Percentiles rank a stretch among this genome's conserved stretches.
Evolutionary conservation across 257 asterid genomes (phyloP).

Genomic region (Gardenia jasminoides): DNA sequence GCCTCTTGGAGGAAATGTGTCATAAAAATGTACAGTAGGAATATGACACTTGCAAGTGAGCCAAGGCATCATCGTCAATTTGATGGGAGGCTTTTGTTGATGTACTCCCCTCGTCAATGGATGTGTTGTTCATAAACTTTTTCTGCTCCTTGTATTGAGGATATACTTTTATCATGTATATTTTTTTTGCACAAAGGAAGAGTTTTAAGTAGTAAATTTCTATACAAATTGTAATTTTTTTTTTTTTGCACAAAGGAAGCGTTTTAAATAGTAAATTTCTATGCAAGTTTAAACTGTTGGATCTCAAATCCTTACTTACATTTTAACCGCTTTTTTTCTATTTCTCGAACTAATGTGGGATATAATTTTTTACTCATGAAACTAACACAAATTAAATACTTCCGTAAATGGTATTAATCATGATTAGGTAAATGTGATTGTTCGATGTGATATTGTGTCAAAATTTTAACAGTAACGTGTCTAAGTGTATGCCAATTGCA

Average conservation of each 20-base stretch:
- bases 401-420: neutral
- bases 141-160: neutral
- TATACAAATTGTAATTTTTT: neutral
- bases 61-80: neutral
- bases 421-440: neutral
- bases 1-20: neutral
- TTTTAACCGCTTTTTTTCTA: too few species aligned
- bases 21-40: constrained; percentile 2
- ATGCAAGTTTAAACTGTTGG: too few species aligned
- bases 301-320: too few species aligned
- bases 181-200: neutral
- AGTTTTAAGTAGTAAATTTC: neutral
- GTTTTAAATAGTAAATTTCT: neutral
- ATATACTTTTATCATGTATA: neutral
- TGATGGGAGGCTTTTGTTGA: neutral
- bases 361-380: too few species aligned
- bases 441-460: neutral
- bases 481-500: neutral
- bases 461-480: neutral
- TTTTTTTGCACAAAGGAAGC: neutral
- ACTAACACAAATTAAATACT: too few species aligned
- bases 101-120: constrained; percentile 1
- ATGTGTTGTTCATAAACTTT: neutral
- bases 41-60: neutral
- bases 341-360: too few species aligned